Percentiles rank a stretch among this genome's conserved stretches.
Evolutionary conservation across 1,284 basidiomycete genomes (phyloP).

Genomic region (Sanghuangporus weigelae): DNA sequence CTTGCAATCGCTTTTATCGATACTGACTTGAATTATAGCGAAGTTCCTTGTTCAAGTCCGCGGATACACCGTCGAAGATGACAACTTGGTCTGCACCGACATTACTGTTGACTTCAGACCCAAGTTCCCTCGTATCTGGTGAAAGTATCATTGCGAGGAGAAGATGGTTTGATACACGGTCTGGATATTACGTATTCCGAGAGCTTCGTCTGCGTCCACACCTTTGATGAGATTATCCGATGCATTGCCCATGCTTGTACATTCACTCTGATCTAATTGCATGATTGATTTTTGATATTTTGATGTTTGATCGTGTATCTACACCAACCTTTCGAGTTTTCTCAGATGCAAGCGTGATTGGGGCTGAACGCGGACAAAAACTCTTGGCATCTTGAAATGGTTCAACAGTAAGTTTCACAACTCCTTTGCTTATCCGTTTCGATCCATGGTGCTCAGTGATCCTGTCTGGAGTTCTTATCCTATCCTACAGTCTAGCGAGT

Average conservation of each 20-base stretch:
- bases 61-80: slow-evolving; percentile 76
- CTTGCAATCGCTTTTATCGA: not conserved
- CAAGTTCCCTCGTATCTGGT: slow-evolving; percentile 21
- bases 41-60: slow-evolving; percentile 77
- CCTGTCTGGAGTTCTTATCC: not conserved
- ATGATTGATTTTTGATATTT: not conserved
- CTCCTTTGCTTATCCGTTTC: too few species aligned
- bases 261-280: not conserved
- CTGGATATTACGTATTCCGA: too few species aligned
- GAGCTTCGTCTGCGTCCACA: not conserved
- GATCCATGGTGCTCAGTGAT: not conserved
- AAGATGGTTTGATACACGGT: too few species aligned
- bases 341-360: too few species aligned
- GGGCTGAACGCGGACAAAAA: too few species aligned
- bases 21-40: slow-evolving; percentile 42
- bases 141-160: not conserved
- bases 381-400: too few species aligned
- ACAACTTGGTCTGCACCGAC: slow-evolving; percentile 77
- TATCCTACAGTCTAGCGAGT: too few species aligned
- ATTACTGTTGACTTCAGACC: slow-evolving; percentile 72
- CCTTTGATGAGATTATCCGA: not conserved
- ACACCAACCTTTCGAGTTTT: too few species aligned
- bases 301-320: not conserved
- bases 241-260: not conserved
- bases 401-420: too few species aligned